Percentiles rank a stretch among this genome's conserved stretches.
Evolutionary conservation across 75 land plant species (phyloP).

Genomic region (Pinus tabuliformis): DNA sequence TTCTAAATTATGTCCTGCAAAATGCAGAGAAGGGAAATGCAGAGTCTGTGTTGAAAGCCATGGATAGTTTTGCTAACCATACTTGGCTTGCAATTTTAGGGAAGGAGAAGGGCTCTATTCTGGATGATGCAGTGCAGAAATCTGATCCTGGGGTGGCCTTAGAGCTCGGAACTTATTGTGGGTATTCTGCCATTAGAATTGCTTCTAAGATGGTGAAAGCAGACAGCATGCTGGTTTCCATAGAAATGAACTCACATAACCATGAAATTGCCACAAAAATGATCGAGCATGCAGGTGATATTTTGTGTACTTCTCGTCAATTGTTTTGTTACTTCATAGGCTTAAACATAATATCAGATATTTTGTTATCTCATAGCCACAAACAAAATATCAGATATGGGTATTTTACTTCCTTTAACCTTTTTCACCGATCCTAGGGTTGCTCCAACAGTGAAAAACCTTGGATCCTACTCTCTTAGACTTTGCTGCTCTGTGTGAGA

Average conservation of each 20-base stretch:
- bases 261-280: slow-evolving; percentile 6
- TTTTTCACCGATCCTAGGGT: too few species aligned
- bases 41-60: slow-evolving; percentile 15
- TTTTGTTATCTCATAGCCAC: too few species aligned
- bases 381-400: too few species aligned
- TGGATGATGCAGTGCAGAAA: slow-evolving; percentile 12
- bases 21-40: slow-evolving; percentile 18
- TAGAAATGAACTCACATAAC: slow-evolving; percentile 10
- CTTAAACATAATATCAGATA: too few species aligned
- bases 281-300: slow-evolving; percentile 26
- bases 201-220: slow-evolving; percentile 14
- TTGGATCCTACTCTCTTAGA: too few species aligned
- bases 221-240: slow-evolving; percentile 9
- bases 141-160: slow-evolving; percentile 13
- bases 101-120: slow-evolving; percentile 21
- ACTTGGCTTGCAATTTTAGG: slow-evolving; percentile 26
- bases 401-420: too few species aligned
- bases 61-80: slow-evolving; percentile 12
- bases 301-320: too few species aligned
- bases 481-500: too few species aligned
- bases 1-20: slow-evolving; percentile 12
- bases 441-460: too few species aligned
- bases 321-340: too few species aligned
- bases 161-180: slow-evolving; percentile 26
- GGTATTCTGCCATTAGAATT: slow-evolving; percentile 24